Evolutionary conservation across 306 rosid species (phyloP).

Genomic region (Quercus engelmannii): DNA sequence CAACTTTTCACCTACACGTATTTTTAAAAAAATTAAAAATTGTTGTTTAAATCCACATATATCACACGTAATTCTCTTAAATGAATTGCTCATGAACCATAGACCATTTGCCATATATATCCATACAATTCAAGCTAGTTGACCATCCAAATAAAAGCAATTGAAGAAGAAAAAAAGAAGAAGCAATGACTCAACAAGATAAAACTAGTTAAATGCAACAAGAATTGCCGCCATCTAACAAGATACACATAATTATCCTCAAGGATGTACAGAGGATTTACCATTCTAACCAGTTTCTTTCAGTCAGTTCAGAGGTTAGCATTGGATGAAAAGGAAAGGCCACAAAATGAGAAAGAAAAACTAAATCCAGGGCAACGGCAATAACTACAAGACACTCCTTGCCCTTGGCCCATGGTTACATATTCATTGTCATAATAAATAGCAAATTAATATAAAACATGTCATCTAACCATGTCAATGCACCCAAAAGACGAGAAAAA

Average conservation of each 20-base stretch:
- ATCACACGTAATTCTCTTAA: neutral
- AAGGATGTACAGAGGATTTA: constrained; percentile 32
- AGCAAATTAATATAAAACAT: constrained; percentile 30
- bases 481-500: constrained; percentile 25
- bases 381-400: constrained; percentile 28
- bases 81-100: neutral
- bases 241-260: constrained; percentile 24
- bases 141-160: neutral
- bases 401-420: constrained; percentile 22
- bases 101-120: neutral
- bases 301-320: constrained; percentile 33
- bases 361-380: constrained; percentile 31
- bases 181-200: constrained; percentile 1
- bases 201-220: constrained; percentile 16
- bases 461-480: constrained; percentile 39
- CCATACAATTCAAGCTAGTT: neutral
- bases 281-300: constrained; percentile 27
- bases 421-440: constrained; percentile 23
- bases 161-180: neutral
- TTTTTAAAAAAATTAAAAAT: no score
- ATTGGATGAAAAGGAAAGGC: constrained; percentile 19
- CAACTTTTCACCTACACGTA: rapidly evolving
- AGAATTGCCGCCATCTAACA: constrained; percentile 19
- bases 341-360: constrained; percentile 18
- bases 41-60: no score